Evolutionary conservation across 179 eudicot genomes (phyloP).

Genomic region (Beta macrorhiza): DNA sequence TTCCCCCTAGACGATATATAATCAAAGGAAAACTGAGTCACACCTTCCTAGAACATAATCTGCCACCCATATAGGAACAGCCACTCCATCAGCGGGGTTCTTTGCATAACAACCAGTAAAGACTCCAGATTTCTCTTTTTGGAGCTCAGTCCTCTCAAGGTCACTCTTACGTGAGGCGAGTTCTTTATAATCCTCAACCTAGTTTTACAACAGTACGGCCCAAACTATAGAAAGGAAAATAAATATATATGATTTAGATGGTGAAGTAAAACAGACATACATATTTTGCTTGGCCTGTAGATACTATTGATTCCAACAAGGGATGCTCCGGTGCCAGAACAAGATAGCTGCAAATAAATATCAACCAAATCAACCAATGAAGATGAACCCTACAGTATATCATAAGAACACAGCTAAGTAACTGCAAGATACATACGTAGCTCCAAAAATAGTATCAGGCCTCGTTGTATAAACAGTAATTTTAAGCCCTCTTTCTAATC

Average conservation of each 20-base stretch:
- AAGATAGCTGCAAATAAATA: slow-evolving; percentile 61
- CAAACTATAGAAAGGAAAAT: slow-evolving; percentile 6
- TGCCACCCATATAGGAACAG: slow-evolving; percentile 93
- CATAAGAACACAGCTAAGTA: slow-evolving; percentile 20
- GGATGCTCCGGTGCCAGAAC: slow-evolving; percentile 96
- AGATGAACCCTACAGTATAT: not conserved
- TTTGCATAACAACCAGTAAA: slow-evolving; percentile 86
- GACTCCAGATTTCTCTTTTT: slow-evolving; percentile 93
- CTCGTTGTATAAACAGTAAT: slow-evolving; percentile 87
- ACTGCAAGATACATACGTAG: slow-evolving; percentile 58
- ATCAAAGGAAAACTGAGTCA: slow-evolving; percentile 8
- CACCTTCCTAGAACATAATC: slow-evolving; percentile 98
- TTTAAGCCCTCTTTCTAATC: slow-evolving; percentile 46
- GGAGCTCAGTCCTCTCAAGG: slow-evolving; percentile 96
- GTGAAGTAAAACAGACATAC: slow-evolving; percentile 42
- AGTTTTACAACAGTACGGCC: slow-evolving; percentile 25
- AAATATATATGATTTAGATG: not conserved
- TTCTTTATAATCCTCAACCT: slow-evolving; percentile 93
- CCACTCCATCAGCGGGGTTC: slow-evolving; percentile 76
- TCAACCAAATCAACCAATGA: slow-evolving; percentile 21
- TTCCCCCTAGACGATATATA: slow-evolving; percentile 3
- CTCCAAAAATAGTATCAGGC: slow-evolving; percentile 96
- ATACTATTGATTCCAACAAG: slow-evolving; percentile 58
- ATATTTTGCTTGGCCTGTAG: slow-evolving; percentile 54
- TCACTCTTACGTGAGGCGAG: slow-evolving; percentile 88